Conservation (phyloP, 2,329 filamentous ascomycete species). For the Fusarium verticillioides region DNA sequence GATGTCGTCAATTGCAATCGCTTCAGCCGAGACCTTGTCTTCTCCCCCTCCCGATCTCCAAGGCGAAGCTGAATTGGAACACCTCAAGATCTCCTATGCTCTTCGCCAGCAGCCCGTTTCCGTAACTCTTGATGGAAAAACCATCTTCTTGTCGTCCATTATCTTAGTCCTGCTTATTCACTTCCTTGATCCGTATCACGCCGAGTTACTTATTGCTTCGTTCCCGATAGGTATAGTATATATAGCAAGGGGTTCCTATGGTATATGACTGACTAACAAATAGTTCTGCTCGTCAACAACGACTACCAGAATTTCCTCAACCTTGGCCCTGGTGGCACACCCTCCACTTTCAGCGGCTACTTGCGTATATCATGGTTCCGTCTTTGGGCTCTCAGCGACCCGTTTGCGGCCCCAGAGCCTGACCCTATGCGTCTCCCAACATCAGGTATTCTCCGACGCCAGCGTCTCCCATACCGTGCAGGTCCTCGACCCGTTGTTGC, state of each 20-base stretch:
- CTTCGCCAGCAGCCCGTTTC: constrained; percentile 61
- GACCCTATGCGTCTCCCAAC: constrained; percentile 63
- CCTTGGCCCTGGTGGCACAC: constrained; percentile 84
- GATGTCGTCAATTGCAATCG: constrained; percentile 45
- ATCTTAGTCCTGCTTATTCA: constrained; percentile 64
- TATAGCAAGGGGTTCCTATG: no score
- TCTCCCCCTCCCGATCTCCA: constrained; percentile 35
- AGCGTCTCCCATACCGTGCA: constrained; percentile 67
- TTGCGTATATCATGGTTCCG: constrained; percentile 77
- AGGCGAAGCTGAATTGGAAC: constrained; percentile 36
- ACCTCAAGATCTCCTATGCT: constrained; percentile 35
- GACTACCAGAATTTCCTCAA: constrained; percentile 82
- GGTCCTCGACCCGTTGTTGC: constrained; percentile 74
- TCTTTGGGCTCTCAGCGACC: constrained; percentile 76
- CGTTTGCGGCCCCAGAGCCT: constrained; percentile 68
- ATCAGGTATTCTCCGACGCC: constrained; percentile 66
- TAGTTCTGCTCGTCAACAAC: constrained; percentile 65
- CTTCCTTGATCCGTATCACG: constrained; percentile 59
- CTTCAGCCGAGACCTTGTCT: constrained; percentile 43
- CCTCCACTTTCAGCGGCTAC: constrained; percentile 78
- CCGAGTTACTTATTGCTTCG: constrained; percentile 62
- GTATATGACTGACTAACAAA: no score
- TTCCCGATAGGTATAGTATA: constrained; percentile 50
- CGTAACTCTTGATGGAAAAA: constrained; percentile 63
- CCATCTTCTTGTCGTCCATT: constrained; percentile 58